phyloP scores from a whole-genome alignment of 306 rosid species.

The Luffa acutangula region DNA sequence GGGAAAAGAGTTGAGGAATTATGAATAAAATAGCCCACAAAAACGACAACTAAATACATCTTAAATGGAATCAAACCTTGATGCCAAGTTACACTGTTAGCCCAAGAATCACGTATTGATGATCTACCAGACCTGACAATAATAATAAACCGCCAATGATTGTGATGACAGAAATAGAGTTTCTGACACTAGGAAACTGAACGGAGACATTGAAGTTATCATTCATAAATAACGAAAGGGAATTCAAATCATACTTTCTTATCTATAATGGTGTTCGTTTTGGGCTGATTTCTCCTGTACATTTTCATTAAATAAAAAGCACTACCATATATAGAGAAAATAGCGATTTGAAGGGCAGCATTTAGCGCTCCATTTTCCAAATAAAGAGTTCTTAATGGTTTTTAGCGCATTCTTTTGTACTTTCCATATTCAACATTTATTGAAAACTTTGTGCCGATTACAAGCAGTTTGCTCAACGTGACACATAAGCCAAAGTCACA shows the following conservation, averaged over 20 bases:
- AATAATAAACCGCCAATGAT: slow-evolving; percentile 8
- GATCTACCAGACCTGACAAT: slow-evolving; percentile 79
- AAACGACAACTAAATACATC: background rate
- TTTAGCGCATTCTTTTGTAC: background rate
- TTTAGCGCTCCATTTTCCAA: background rate
- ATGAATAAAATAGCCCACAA: slow-evolving; percentile 5
- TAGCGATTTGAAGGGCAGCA: background rate
- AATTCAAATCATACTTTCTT: background rate
- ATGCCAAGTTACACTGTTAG: slow-evolving; percentile 54
- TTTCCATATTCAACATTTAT: background rate
- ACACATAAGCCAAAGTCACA: background rate
- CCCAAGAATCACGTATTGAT: slow-evolving; percentile 74
- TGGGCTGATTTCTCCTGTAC: background rate
- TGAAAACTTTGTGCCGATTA: background rate
- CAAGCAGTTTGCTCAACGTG: background rate
- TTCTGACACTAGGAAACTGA: background rate
- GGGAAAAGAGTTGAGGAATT: slow-evolving; percentile 15
- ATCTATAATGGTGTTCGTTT: background rate
- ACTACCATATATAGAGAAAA: background rate
- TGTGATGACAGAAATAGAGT: background rate
- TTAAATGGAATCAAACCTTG: slow-evolving; percentile 34
- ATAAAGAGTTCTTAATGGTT: background rate
- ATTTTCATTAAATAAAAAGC: background rate
- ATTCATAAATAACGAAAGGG: background rate
- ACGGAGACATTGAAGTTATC: background rate